These are phyloP conservation scores for Curvularia lunata DNA, from an alignment of 2,329 filamentous ascomycete genomes.

Conservation along the genomic window DNA sequence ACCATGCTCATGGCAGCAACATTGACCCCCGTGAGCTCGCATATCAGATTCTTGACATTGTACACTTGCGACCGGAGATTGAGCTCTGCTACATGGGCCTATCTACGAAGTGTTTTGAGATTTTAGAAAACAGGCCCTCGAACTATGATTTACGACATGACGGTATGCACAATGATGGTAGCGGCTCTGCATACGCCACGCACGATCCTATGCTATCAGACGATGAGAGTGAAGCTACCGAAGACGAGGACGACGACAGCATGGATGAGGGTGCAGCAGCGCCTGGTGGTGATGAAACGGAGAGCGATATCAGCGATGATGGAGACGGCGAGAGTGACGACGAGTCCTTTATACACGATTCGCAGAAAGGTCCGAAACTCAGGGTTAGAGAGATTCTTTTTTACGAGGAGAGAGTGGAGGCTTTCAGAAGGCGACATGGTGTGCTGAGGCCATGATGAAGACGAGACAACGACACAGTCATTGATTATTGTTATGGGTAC, in stretches of 20 bases:
- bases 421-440: constrained; percentile 75
- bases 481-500: constrained; percentile 12
- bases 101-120: constrained; percentile 79
- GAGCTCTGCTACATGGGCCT: constrained; percentile 80
- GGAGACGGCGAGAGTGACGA: constrained; percentile 54
- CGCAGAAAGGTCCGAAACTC: constrained; percentile 59
- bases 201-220: constrained; percentile 45
- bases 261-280: constrained; percentile 59
- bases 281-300: constrained; percentile 51
- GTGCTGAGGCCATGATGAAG: constrained; percentile 34
- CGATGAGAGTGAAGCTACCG: constrained; percentile 50
- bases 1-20: constrained; percentile 62
- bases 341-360: constrained; percentile 60
- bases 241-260: constrained; percentile 58
- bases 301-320: constrained; percentile 47
- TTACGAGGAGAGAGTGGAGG: constrained; percentile 77
- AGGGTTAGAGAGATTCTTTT: constrained; percentile 79
- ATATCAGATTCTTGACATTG: constrained; percentile 77
- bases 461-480: constrained; percentile 7
- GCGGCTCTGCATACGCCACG: constrained; percentile 30
- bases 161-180: constrained; percentile 33
- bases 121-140: constrained; percentile 67
- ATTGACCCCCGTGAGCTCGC: constrained; percentile 73
- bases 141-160: constrained; percentile 51
- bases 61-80: constrained; percentile 76